These are phyloP conservation scores for Xerocomus brunneocitrinus DNA, from an alignment of 768 basidiomycete species.

Conservation along the genomic window DNA sequence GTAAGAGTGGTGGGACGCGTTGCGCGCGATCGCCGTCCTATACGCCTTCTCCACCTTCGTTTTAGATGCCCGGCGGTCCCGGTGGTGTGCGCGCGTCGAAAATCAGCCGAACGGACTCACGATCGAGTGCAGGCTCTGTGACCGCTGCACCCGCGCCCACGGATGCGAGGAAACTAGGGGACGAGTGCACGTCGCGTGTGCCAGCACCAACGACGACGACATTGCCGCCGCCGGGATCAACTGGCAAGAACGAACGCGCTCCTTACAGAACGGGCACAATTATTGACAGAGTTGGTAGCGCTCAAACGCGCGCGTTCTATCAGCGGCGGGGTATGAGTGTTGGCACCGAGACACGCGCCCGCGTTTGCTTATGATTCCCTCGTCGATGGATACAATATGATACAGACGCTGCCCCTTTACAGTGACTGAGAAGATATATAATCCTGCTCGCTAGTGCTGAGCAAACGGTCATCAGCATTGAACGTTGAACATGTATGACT, in stretches of 20 bases:
- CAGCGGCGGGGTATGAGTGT: too few relatives aligned
- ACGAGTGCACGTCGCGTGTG: not conserved
- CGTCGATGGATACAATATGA: not conserved
- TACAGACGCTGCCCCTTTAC: too few relatives aligned
- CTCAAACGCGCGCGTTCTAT: constrained; percentile 25
- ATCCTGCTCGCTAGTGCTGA: too few relatives aligned
- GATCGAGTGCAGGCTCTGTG: not conserved
- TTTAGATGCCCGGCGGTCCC: not conserved
- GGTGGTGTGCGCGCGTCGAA: not conserved
- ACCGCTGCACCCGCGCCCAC: not conserved
- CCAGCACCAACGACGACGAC: not conserved
- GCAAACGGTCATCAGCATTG: too few relatives aligned
- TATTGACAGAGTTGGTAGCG: constrained; percentile 51
- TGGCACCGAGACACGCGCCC: too few relatives aligned
- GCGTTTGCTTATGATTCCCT: too few relatives aligned
- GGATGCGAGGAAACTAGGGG: not conserved
- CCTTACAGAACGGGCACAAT: constrained; percentile 51
- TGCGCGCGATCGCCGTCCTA: constrained; percentile 13
- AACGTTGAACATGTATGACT: too few relatives aligned
- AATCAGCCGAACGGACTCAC: not conserved
- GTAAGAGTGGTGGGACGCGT: not conserved
- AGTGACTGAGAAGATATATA: too few relatives aligned
- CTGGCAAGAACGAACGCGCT: constrained; percentile 45
- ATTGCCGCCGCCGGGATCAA: constrained; percentile 21
- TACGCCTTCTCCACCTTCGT: not conserved